Evolutionary conservation across 331 rosid species (phyloP).

Genomic region (Pyracantha coccinea): DNA sequence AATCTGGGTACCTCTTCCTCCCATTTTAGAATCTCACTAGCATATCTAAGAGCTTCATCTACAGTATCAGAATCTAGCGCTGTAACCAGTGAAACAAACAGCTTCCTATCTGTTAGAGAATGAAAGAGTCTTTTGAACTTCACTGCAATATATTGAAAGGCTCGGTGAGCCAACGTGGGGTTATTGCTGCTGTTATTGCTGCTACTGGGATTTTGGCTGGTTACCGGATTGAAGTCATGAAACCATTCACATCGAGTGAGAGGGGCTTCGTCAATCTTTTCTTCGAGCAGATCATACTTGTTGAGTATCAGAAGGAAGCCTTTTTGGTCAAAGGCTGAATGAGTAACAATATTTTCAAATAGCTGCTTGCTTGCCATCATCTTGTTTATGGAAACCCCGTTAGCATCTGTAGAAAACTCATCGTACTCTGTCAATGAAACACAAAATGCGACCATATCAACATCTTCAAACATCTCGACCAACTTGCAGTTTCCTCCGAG

Average conservation of each 20-base stretch:
- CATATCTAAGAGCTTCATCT: conserved; percentile 68
- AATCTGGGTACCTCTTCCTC: conserved; percentile 40
- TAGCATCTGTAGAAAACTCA: conserved; percentile 35
- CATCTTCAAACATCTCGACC: conserved; percentile 77
- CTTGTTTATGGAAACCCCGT: conserved; percentile 53
- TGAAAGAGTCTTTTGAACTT: conserved; percentile 69
- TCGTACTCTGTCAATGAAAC: conserved; percentile 65
- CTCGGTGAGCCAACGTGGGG: conserved; percentile 50
- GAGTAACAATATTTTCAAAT: conserved; percentile 51
- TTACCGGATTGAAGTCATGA: conserved; percentile 55
- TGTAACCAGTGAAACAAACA: conserved; percentile 60
- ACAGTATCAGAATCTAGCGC: conserved; percentile 71
- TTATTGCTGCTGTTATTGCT: conserved; percentile 29
- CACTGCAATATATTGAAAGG: conserved; percentile 62
- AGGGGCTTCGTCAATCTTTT: conserved; percentile 50
- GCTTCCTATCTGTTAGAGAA: conserved; percentile 39
- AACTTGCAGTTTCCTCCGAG: conserved; percentile 72
- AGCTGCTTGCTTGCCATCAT: conserved; percentile 62
- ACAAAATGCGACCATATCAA: conserved; percentile 47
- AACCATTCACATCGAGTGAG: conserved; percentile 78
- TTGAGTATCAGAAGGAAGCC: conserved; percentile 61
- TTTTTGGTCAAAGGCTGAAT: conserved; percentile 36
- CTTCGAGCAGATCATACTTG: conserved; percentile 73
- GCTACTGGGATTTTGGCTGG: conserved; percentile 19
- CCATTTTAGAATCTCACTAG: conserved; percentile 65